These are phyloP conservation scores for Lachancea sp. DNA, from an alignment of 805 yeast genomes.

Conservation along the genomic window DNA sequence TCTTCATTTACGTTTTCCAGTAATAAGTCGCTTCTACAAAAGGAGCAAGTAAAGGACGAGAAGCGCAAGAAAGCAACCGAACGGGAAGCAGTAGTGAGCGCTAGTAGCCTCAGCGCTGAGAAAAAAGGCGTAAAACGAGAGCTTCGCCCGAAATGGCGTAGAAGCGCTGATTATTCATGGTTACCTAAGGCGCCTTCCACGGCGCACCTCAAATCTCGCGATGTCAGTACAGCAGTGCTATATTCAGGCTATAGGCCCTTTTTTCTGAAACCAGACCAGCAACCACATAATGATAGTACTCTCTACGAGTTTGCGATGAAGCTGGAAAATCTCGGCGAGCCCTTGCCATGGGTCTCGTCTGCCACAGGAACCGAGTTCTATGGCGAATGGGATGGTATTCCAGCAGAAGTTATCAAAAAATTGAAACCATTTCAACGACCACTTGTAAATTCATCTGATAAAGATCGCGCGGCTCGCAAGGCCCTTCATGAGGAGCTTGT, in stretches of 20 bases:
- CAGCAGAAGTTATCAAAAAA: constrained; percentile 26
- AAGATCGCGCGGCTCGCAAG: constrained; percentile 12
- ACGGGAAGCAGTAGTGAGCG: not conserved
- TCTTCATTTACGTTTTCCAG: constrained; percentile 24
- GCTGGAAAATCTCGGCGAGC: constrained; percentile 24
- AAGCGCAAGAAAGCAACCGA: constrained; percentile 6
- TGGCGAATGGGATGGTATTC: constrained; percentile 32
- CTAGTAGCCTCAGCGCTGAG: not conserved
- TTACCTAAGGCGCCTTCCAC: constrained; percentile 30
- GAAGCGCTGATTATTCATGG: constrained; percentile 22
- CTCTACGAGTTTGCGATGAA: constrained; percentile 30
- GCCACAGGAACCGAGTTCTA: constrained; percentile 34
- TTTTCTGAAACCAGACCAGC: constrained; percentile 16
- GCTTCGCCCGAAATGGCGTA: constrained; percentile 1
- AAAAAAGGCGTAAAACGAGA: constrained; percentile 4
- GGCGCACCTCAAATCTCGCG: constrained; percentile 20
- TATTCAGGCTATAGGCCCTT: constrained; percentile 32
- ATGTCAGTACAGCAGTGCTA: constrained; percentile 21
- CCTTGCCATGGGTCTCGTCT: constrained; percentile 33
- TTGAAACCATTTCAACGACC: constrained; percentile 35
- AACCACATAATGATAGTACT: constrained; percentile 16
- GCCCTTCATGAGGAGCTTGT: constrained; percentile 15
- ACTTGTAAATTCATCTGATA: constrained; percentile 1
- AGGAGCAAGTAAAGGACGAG: constrained; percentile 14
- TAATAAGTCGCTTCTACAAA: constrained; percentile 18